phyloP scores from a whole-genome alignment of 106 monocot species.

The Phalaenopsis equestris region DNA sequence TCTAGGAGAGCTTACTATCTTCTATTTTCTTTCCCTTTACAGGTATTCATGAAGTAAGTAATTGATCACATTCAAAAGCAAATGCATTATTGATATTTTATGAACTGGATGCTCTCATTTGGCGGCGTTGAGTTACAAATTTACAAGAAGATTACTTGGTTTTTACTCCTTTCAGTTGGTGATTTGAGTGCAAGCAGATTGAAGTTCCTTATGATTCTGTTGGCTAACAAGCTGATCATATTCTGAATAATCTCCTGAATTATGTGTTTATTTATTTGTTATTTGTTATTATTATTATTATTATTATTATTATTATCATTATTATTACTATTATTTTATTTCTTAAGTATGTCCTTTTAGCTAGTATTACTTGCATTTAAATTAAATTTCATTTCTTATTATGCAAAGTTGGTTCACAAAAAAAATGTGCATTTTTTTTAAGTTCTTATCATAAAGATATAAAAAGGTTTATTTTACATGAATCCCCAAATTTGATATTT shows the following conservation, averaged over 20 bases:
- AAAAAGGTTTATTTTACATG: neutral
- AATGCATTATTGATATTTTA: neutral
- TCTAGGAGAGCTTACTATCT: neutral
- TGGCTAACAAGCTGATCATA: neutral
- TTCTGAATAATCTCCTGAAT: neutral
- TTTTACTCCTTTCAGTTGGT: neutral
- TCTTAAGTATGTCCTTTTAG: neutral
- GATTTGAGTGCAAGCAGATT: neutral
- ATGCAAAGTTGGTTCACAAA: neutral
- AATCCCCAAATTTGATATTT: neutral
- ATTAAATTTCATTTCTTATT: neutral
- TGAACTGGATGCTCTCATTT: conserved; percentile 1
- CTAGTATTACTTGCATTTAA: neutral
- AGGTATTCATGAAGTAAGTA: conserved; percentile 44
- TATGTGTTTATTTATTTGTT: neutral
- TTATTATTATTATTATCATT: neutral
- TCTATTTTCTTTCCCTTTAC: conserved; percentile 9
- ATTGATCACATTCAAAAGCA: neutral
- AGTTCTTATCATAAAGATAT: neutral
- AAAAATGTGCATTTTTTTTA: neutral
- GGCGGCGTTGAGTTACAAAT: neutral
- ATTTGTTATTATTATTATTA: neutral
- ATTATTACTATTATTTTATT: no score
- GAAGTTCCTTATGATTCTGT: neutral
- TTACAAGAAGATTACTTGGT: neutral